Percentiles rank a stretch among this genome's conserved stretches.
phyloP scores from a whole-genome alignment of 129 eudicot genomes.

The Lactuca saligna region DNA sequence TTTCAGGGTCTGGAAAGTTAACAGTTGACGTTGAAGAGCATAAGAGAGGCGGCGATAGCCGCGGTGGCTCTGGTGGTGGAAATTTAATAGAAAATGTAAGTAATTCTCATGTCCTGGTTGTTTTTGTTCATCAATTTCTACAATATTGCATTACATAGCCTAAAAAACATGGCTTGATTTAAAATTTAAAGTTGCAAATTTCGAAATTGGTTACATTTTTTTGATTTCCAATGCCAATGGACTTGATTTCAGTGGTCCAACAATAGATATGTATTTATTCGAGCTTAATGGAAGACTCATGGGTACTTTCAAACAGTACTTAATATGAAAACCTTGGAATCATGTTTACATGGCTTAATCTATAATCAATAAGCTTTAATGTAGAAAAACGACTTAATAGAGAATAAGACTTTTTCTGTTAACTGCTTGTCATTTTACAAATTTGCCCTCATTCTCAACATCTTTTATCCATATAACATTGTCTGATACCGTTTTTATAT shows the following conservation, averaged over 20 bases:
- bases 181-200: not conserved
- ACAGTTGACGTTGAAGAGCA: slow-evolving; percentile 22
- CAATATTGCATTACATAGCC: not conserved
- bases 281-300: not conserved
- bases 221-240: not conserved
- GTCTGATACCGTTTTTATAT: too few relatives aligned
- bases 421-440: too few relatives aligned
- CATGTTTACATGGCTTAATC: too few relatives aligned
- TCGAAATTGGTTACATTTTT: not conserved
- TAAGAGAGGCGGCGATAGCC: slow-evolving; percentile 20
- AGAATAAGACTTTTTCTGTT: too few relatives aligned
- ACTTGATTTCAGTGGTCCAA: not conserved
- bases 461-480: too few relatives aligned
- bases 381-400: too few relatives aligned
- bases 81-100: slow-evolving; percentile 16
- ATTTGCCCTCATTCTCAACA: too few relatives aligned
- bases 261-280: not conserved
- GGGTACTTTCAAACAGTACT: not conserved
- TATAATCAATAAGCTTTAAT: too few relatives aligned
- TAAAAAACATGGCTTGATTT: not conserved
- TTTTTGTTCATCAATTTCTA: not conserved
- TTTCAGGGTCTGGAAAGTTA: slow-evolving; percentile 39
- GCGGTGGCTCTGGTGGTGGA: slow-evolving; percentile 11
- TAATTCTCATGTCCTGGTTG: not conserved
- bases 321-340: too few relatives aligned